These are phyloP conservation scores for Podospora pseudopauciseta DNA, from an alignment of 495 filamentous ascomycete genomes.

Conservation along the genomic window DNA sequence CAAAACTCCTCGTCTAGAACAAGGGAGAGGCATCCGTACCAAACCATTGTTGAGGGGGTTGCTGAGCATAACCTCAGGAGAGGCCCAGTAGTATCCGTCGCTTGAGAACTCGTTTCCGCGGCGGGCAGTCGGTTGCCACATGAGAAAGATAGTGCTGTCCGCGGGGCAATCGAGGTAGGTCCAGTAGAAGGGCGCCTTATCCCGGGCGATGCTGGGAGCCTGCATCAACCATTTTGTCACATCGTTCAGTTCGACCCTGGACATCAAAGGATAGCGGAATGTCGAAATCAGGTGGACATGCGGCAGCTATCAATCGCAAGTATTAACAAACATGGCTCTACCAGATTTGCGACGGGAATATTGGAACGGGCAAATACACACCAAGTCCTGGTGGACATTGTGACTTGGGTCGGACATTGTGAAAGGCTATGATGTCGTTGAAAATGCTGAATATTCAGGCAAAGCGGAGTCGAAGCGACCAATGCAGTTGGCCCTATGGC, in stretches of 20 bases:
- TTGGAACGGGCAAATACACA: conserved; percentile 16
- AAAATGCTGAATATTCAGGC: conserved; percentile 2
- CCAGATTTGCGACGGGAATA: not conserved
- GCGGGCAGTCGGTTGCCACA: conserved; percentile 74
- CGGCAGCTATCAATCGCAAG: conserved; percentile 55
- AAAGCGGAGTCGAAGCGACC: conserved; percentile 5
- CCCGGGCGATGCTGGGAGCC: conserved; percentile 75
- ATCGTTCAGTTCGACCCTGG: conserved; percentile 61
- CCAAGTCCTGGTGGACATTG: conserved; percentile 37
- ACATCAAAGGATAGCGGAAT: conserved; percentile 65
- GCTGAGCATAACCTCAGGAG: conserved; percentile 65
- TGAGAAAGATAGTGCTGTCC: conserved; percentile 76
- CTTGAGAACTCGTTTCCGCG: conserved; percentile 70
- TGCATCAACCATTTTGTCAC: conserved; percentile 71
- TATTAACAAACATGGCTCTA: not conserved
- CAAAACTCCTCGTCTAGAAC: not conserved
- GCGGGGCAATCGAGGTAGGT: conserved; percentile 78
- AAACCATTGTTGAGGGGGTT: conserved; percentile 69
- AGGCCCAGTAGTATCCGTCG: conserved; percentile 89
- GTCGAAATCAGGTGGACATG: conserved; percentile 84
- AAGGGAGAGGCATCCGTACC: conserved; percentile 48
- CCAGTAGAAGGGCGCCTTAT: conserved; percentile 80
- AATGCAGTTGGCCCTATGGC: not conserved
- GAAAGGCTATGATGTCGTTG: not conserved
- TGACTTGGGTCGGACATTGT: conserved; percentile 37